Evolutionary conservation across 441 rosid species (phyloP), one percentile per base, ranked within the genome.

Genomic region (Bruguiera hainesii): DNA sequence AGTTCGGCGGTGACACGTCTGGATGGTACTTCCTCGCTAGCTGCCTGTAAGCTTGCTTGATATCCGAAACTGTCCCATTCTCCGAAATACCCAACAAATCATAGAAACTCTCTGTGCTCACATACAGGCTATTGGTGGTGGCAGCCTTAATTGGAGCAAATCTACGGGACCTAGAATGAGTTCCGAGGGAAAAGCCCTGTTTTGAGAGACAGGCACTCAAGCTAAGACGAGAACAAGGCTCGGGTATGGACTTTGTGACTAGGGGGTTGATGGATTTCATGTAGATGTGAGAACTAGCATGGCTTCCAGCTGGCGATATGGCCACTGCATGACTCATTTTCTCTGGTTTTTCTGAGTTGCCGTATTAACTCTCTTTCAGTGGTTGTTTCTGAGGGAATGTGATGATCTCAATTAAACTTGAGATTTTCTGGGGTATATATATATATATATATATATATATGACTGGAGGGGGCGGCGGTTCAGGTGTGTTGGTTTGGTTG

Each of bases 31-130:
- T 93, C n/a, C 88, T 77, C 1, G 95, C 98, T 5, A 90, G 76
- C 74, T 87, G 91, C 82, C 91, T 93, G 72, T 93, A 93, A 4
- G 97, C 98, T 76, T 87, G 93, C 74, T 93, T 93, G 56, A 93
- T 89, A 42, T 93, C 96, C 19, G 72, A 78, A 23, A 82, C 65
- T 6, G 80, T 79, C 16, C 81, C 96, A 0, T 93, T 76, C 56
- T 89, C 85, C 0, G 93, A 74, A 67, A 93, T 85, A 30, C 96
- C 96, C 46, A 93, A 82, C 7, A 90, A 80, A 55, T 90, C 90
- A 77, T 93, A 93, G 78, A 90, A 42, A 42, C 48, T 42, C 18
- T 3, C 18, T 0, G 69, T 30, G 20, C 26, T 15, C 1, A 62
- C 28, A 5, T 35, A 55, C 25, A 64, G 15, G 20, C 48, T 42